Conservation (phyloP, 352 stramenopile genomes). For the Globisporangium lucens region DNA sequence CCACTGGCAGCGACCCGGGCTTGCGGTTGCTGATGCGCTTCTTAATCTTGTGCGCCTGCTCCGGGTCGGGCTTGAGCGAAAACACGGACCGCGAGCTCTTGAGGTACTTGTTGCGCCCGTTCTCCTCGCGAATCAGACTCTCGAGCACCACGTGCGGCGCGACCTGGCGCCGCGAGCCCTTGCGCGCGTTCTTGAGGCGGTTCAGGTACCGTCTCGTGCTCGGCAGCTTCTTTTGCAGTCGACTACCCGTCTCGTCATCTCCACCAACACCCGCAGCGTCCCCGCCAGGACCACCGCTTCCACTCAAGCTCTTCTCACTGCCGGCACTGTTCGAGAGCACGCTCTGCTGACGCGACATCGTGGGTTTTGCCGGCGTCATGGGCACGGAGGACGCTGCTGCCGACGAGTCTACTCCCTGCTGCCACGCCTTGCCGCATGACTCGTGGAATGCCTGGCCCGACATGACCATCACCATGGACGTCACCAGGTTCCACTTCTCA, state of each 20-base stretch:
- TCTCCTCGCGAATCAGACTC: slow-evolving; percentile 78
- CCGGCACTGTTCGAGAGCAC: slow-evolving; percentile 15
- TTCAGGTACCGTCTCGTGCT: slow-evolving; percentile 80
- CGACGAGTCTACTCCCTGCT: slow-evolving; percentile 63
- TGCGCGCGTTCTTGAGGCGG: slow-evolving; percentile 71
- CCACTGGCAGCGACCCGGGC: slow-evolving; percentile 48
- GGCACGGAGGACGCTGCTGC: slow-evolving; percentile 1
- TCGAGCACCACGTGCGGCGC: slow-evolving; percentile 74
- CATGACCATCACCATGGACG: slow-evolving; percentile 80
- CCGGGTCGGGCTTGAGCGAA: slow-evolving; percentile 67
- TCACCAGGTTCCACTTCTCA: slow-evolving; percentile 85
- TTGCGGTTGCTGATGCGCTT: slow-evolving; percentile 72
- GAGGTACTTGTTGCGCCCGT: slow-evolving; percentile 76
- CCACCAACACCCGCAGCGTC: background rate
- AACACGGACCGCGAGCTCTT: slow-evolving; percentile 80
- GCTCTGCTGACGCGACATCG: slow-evolving; percentile 37
- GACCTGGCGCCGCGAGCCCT: slow-evolving; percentile 55
- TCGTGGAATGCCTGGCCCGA: slow-evolving; percentile 82
- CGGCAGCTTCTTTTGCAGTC: slow-evolving; percentile 70
- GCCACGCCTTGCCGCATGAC: slow-evolving; percentile 82
- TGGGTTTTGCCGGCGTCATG: slow-evolving; percentile 17
- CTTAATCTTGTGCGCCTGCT: slow-evolving; percentile 74
- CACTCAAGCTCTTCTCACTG: slow-evolving; percentile 29
- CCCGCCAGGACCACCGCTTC: slow-evolving; percentile 17
- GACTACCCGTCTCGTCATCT: slow-evolving; percentile 52